phyloP scores from a whole-genome alignment of 2,329 filamentous ascomycete genomes.

The Aspergillus sp. region DNA sequence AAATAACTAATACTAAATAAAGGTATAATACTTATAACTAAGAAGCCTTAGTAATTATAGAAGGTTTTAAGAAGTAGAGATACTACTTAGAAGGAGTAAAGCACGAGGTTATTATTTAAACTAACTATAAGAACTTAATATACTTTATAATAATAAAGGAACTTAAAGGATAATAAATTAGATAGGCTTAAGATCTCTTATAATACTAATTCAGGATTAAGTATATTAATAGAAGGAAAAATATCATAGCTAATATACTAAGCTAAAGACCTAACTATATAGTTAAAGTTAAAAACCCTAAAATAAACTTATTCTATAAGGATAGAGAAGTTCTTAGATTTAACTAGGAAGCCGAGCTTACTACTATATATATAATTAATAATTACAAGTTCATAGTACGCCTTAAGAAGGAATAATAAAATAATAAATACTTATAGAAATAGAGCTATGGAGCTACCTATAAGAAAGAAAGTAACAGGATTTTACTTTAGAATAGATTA shows the following conservation, averaged over 20 bases:
- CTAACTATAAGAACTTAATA: slow-evolving; percentile 2
- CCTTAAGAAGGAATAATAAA: neutral
- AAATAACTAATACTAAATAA: too few relatives aligned
- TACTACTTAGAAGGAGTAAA: neutral
- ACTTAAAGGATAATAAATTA: neutral
- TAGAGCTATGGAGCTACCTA: neutral
- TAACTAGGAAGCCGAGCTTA: neutral
- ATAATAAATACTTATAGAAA: neutral
- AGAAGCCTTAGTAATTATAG: too few relatives aligned
- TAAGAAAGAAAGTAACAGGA: neutral
- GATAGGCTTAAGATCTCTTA: neutral
- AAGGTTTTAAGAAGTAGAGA: neutral
- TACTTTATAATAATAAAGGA: neutral
- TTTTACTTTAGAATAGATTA: neutral
- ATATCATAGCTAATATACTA: slow-evolving; percentile 2
- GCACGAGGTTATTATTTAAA: slow-evolving; percentile 3
- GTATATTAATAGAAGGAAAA: slow-evolving; percentile 7
- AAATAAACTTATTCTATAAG: neutral
- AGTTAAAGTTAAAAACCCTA: slow-evolving; percentile 6
- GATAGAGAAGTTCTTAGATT: neutral
- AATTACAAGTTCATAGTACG: neutral
- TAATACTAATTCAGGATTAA: slow-evolving; percentile 6
- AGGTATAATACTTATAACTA: too few relatives aligned
- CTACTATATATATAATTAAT: neutral
- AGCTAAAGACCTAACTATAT: neutral